Conservation (phyloP, 2,329 filamentous ascomycete species). For the Fusarium marasasianum region DNA sequence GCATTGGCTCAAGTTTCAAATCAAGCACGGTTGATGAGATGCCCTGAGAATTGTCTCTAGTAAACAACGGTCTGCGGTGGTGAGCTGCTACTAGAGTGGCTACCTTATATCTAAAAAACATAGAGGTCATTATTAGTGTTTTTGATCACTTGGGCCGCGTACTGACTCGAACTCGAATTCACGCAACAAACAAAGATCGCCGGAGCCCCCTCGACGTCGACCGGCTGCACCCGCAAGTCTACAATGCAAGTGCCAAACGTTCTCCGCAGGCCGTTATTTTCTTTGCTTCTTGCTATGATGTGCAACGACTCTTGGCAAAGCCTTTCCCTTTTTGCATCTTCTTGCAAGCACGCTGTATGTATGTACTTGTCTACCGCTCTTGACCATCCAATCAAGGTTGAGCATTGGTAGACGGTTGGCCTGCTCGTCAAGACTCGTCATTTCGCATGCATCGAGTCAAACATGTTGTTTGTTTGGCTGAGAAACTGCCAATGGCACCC, state of each 20-base stretch:
- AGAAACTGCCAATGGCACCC: constrained; percentile 20
- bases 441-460: constrained; percentile 3
- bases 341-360: background rate
- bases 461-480: constrained; percentile 11
- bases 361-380: background rate
- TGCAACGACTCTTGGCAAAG: constrained; percentile 21
- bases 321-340: background rate
- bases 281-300: background rate
- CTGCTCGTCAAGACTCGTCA: constrained; percentile 14
- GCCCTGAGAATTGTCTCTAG: constrained; percentile 13
- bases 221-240: background rate
- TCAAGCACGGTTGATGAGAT: constrained; percentile 20
- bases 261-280: background rate
- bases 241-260: background rate
- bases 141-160: background rate
- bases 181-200: constrained; percentile 8
- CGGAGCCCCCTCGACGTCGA: background rate
- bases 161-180: constrained; percentile 24
- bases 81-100: constrained; percentile 11
- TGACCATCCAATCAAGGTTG: background rate
- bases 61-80: background rate
- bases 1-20: constrained; percentile 11
- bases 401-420: constrained; percentile 5
- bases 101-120: background rate
- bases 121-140: background rate